These are phyloP conservation scores for Tolypocladium cylindrosporum DNA, from an alignment of 2,329 filamentous ascomycete species.

Conservation along the genomic window DNA sequence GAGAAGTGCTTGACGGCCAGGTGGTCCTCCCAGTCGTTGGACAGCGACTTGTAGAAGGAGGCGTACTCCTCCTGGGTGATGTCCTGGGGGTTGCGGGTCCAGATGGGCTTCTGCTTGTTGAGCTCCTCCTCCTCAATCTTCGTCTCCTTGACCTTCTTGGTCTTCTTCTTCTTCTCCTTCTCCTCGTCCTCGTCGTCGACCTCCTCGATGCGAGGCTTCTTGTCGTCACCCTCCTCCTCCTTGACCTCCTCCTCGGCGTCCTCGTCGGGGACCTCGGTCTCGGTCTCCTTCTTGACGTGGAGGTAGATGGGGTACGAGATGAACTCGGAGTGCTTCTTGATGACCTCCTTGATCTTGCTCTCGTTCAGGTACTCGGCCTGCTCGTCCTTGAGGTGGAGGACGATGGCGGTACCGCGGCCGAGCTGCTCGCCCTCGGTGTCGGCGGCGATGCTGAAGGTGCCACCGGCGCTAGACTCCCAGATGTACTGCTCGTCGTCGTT, in stretches of 20 bases:
- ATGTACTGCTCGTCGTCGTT: constrained; percentile 99
- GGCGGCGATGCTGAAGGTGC: constrained; percentile 86
- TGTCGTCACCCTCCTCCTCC: constrained; percentile 67
- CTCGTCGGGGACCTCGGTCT: constrained; percentile 97
- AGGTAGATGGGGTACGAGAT: constrained; percentile 99
- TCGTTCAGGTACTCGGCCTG: constrained; percentile 98
- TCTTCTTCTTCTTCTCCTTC: constrained; percentile 90
- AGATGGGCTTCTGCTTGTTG: constrained; percentile 99
- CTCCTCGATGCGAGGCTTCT: constrained; percentile 94
- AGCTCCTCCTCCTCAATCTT: constrained; percentile 99
- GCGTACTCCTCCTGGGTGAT: constrained; percentile 96
- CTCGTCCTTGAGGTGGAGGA: constrained; percentile 99
- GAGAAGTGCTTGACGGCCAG: constrained; percentile 99
- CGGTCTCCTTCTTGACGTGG: constrained; percentile 97
- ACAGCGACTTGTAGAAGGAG: constrained; percentile 99
- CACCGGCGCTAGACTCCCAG: constrained; percentile 96
- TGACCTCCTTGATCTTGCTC: constrained; percentile 98
- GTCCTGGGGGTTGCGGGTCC: constrained; percentile 95
- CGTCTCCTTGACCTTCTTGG: constrained; percentile 98
- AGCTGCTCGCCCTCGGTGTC: constrained; percentile 88
- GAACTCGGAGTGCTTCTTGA: constrained; percentile 99
- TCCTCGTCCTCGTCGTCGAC: constrained; percentile 79
- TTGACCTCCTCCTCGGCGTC: constrained; percentile 65
- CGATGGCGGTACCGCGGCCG: constrained; percentile 93
- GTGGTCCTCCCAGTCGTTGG: constrained; percentile 99